Percentiles rank a stretch among this genome's conserved stretches.
These are phyloP conservation scores for Williopsis jadinii DNA, from an alignment of 1,139 yeast genomes.

Conservation along the genomic window DNA sequence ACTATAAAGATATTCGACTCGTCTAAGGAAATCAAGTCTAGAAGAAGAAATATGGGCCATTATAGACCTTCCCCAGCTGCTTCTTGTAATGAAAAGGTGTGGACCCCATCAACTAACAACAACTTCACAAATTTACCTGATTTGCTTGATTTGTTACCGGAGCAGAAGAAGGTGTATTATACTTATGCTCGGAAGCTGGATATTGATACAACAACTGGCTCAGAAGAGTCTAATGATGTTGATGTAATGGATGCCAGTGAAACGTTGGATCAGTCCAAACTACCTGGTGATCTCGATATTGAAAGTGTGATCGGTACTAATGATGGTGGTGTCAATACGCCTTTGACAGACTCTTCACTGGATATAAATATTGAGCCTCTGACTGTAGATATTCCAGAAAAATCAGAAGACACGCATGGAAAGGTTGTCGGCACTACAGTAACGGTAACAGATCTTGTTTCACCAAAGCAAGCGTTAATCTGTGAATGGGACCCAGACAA, in stretches of 20 bases:
- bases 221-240: conserved; percentile 4
- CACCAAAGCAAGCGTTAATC: conserved; percentile 43
- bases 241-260: background rate
- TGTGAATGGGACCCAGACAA: conserved; percentile 62
- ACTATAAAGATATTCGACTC: conserved; percentile 36
- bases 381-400: conserved; percentile 1
- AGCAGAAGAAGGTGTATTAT: conserved; percentile 24
- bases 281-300: background rate
- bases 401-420: background rate
- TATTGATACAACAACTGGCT: conserved; percentile 4
- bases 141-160: conserved; percentile 25
- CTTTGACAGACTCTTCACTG: conserved; percentile 1
- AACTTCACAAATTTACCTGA: conserved; percentile 28
- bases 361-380: conserved; percentile 10
- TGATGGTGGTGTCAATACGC: background rate
- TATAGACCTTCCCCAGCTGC: conserved; percentile 5
- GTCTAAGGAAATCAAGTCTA: conserved; percentile 12
- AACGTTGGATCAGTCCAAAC: background rate
- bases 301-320: background rate
- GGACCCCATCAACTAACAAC: conserved; percentile 35
- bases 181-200: conserved; percentile 20
- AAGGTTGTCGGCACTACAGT: background rate
- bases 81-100: conserved; percentile 24
- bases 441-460: conserved; percentile 8
- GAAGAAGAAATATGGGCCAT: conserved; percentile 6